These are phyloP conservation scores for Geotrichum restrictum DNA, from an alignment of 1,139 yeast species.

Conservation along the genomic window DNA sequence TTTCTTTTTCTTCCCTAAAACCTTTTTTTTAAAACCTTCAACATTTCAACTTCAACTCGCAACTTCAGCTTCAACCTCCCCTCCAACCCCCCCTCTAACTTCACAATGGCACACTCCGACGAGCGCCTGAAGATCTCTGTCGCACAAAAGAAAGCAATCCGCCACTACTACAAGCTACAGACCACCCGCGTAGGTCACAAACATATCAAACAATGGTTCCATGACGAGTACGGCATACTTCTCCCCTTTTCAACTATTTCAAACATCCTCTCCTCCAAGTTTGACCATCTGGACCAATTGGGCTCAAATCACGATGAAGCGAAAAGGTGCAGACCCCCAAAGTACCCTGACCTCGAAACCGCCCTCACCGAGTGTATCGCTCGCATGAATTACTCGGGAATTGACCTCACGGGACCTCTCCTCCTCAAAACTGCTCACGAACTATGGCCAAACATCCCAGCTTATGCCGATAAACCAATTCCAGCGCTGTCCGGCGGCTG, in stretches of 20 bases:
- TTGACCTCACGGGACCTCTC: conserved; percentile 19
- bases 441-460: conserved; percentile 20
- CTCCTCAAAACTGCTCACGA: conserved; percentile 19
- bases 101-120: conserved; percentile 18
- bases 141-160: conserved; percentile 22
- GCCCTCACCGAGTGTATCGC: conserved; percentile 19
- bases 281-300: conserved; percentile 20
- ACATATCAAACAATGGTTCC: conserved; percentile 20
- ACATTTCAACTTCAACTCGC: no score
- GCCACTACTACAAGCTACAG: conserved; percentile 17
- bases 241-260: conserved; percentile 22
- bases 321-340: conserved; percentile 21
- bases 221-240: conserved; percentile 14
- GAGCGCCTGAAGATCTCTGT: conserved; percentile 23
- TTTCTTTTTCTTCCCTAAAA: no score
- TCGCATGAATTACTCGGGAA: conserved; percentile 16
- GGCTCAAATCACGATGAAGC: conserved; percentile 18
- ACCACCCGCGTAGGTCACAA: conserved; percentile 21
- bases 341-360: conserved; percentile 21
- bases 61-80: no score
- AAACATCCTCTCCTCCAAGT: conserved; percentile 21
- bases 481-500: conserved; percentile 22
- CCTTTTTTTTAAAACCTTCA: no score
- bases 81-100: neutral
- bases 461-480: conserved; percentile 13